Evolutionary conservation across 352 stramenopile species (phyloP), one percentile per base, ranked within the genome.

Genomic region (Stephanocyclus meneghinianus): DNA sequence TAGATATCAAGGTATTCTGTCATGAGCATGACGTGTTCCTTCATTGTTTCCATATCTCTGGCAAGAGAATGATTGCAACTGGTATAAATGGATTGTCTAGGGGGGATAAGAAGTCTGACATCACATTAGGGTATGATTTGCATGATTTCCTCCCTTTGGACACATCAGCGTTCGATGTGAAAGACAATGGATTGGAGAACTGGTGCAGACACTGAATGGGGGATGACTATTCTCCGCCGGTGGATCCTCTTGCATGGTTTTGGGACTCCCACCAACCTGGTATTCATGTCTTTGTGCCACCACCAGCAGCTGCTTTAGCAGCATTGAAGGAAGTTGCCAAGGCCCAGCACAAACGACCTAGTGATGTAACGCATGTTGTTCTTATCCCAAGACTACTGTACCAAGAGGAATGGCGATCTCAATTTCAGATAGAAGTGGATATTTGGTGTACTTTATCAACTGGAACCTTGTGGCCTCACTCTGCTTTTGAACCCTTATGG

Each of bases 401-500:
- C 26, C 18, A 60, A 37, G 51, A 60, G 4, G 51, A 60, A 35
- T 32, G 51, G 51, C n/a, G 51, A 16, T 37, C 18, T 37, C n/a
- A 32, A 60, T 35, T 60, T 60, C 18, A 60, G n/a, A 60, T 32
- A 35, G 51, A 60, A 35, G 51, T 60, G 13, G 51, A 60, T 60
- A 32, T 60, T 60, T 60, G 51, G 51, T 60, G 5, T 61, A 37
- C 53, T 45, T 40, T 50, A 18, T 29, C 44, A 37, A 30, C 53
- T n/a, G 37, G 67, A 29, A 40, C 2, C 10, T 26, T 32, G 13
- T 77, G 70, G 70, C 47, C 70, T 64, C 8, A 59, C 21, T 8
- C 18, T 48, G 32, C 48, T 26, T 70, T 47, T 76, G 55, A 76
- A 76, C 69, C 69, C 26, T 47, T 63, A 16, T 16, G 71, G 11